A percentile compares a stretch with the other conserved stretches of the same genome.
phyloP scores from a whole-genome alignment of 1,284 basidiomycete species.

The Cryptococcus neoformans region DNA sequence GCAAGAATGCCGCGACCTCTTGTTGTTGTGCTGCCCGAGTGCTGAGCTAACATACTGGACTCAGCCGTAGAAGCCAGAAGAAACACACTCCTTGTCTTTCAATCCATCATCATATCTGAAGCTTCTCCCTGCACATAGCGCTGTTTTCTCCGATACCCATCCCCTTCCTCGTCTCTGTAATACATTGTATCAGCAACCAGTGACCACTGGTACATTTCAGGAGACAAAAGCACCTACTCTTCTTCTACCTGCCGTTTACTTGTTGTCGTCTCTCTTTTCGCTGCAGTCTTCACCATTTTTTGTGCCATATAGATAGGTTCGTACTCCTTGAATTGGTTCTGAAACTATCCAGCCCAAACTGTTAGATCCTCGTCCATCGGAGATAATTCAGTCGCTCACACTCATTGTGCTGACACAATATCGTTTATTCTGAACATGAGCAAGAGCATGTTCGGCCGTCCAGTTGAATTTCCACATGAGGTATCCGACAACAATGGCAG shows the following conservation, averaged over 20 bases:
- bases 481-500: slow-evolving; percentile 86
- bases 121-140: no score
- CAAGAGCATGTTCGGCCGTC: slow-evolving; percentile 72
- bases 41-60: no score
- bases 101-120: no score
- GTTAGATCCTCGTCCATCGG: not conserved
- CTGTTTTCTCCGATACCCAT: slow-evolving; percentile 1
- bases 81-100: no score
- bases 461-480: slow-evolving; percentile 79
- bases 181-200: not conserved
- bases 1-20: no score
- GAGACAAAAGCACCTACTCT: slow-evolving; percentile 4
- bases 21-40: no score
- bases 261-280: slow-evolving; percentile 3
- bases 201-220: not conserved
- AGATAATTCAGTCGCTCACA: slow-evolving; percentile 27
- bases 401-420: slow-evolving; percentile 88
- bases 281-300: slow-evolving; percentile 20
- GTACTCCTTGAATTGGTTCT: slow-evolving; percentile 87
- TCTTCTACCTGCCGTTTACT: slow-evolving; percentile 16
- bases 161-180: slow-evolving; percentile 8
- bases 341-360: slow-evolving; percentile 56
- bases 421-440: slow-evolving; percentile 79
- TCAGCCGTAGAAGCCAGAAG: no score
- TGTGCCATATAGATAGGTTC: slow-evolving; percentile 66